Percentiles rank a stretch among this genome's conserved stretches.
These are phyloP conservation scores for Abrus pulchellus DNA, from an alignment of 306 rosid genomes.

Conservation along the genomic window DNA sequence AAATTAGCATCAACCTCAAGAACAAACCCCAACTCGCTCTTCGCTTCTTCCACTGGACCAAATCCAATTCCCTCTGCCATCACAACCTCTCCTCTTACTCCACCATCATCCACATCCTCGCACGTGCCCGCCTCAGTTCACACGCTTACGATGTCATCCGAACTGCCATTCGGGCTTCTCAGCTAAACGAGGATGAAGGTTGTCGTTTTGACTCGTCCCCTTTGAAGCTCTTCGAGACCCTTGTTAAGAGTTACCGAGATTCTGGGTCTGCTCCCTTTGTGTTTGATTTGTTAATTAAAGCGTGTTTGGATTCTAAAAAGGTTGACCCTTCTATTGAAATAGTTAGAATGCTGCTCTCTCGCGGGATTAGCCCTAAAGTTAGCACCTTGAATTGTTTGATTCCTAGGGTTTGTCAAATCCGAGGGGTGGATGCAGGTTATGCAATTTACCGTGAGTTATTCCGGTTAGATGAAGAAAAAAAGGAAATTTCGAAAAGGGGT, in stretches of 20 bases:
- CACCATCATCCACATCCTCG: slow-evolving; percentile 74
- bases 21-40: slow-evolving; percentile 83
- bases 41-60: slow-evolving; percentile 74
- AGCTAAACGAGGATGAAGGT: neutral
- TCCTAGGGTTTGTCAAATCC: slow-evolving; percentile 53
- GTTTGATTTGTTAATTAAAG: slow-evolving; percentile 70
- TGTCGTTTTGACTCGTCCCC: slow-evolving; percentile 44
- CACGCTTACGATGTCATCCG: slow-evolving; percentile 65
- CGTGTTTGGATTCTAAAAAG: slow-evolving; percentile 70
- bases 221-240: slow-evolving; percentile 65
- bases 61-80: slow-evolving; percentile 63
- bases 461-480: slow-evolving; percentile 50
- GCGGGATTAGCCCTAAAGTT: slow-evolving; percentile 67
- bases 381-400: slow-evolving; percentile 75
- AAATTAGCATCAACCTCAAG: slow-evolving; percentile 62
- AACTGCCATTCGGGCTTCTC: slow-evolving; percentile 55
- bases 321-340: slow-evolving; percentile 62
- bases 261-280: slow-evolving; percentile 87
- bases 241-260: slow-evolving; percentile 64
- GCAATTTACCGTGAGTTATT: slow-evolving; percentile 69
- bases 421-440: slow-evolving; percentile 64
- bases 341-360: slow-evolving; percentile 68
- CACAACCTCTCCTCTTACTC: slow-evolving; percentile 75
- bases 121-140: slow-evolving; percentile 67
- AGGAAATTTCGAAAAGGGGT: slow-evolving; percentile 48